phyloP scores from a whole-genome alignment of 495 filamentous ascomycete species.

The Talaromyces liani region DNA sequence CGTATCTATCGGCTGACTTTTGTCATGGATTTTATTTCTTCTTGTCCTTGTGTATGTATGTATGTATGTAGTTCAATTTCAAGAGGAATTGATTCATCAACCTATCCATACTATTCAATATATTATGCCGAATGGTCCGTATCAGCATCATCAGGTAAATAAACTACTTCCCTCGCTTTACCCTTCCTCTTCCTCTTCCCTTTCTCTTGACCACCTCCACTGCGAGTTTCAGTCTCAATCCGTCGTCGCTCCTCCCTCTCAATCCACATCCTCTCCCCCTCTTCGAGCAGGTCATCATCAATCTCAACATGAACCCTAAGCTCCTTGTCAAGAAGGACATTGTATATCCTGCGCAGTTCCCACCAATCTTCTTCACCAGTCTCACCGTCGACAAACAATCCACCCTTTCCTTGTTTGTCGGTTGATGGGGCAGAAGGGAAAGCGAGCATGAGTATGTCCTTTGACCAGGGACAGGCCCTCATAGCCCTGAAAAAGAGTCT shows the following conservation, averaged over 20 bases:
- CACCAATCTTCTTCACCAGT: conserved; percentile 21
- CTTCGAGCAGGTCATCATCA: conserved; percentile 21
- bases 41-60: conserved; percentile 12
- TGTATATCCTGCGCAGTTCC: conserved; percentile 39
- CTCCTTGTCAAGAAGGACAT: conserved; percentile 46
- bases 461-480: conserved; percentile 39
- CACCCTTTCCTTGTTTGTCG: neutral
- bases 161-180: conserved; percentile 15
- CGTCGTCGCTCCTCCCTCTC: conserved; percentile 4
- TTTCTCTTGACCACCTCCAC: conserved; percentile 11
- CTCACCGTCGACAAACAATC: neutral
- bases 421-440: conserved; percentile 29
- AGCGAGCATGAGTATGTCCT: conserved; percentile 54
- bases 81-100: neutral
- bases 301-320: conserved; percentile 41
- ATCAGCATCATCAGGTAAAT: conserved; percentile 25
- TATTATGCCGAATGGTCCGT: conserved; percentile 11
- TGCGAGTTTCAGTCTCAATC: conserved; percentile 8
- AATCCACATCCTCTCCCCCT: conserved; percentile 16
- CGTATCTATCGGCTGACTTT: neutral
- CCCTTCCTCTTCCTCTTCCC: neutral
- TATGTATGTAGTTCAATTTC: conserved; percentile 13
- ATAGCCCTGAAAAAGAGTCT: conserved; percentile 52
- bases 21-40: neutral
- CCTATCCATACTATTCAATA: conserved; percentile 9